Conservation (phyloP, 2,329 filamentous ascomycete species). For the Ophiostoma sp. region DNA sequence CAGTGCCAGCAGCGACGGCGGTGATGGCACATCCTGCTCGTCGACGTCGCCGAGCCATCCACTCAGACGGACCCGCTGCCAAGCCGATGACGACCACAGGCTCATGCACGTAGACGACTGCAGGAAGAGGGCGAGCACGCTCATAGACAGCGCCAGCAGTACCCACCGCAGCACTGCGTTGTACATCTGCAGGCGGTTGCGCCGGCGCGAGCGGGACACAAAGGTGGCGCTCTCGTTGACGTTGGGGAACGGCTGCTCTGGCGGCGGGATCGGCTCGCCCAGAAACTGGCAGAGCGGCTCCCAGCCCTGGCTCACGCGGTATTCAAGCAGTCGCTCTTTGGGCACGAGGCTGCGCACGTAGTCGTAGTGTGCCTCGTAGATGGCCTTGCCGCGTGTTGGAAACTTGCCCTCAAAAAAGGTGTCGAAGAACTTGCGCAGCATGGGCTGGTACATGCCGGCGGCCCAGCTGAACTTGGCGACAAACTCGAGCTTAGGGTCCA, state of each 20-base stretch:
- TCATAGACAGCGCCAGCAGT: constrained; percentile 24
- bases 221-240: constrained; percentile 31
- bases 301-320: constrained; percentile 38
- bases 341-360: constrained; percentile 34
- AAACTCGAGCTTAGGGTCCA: constrained; percentile 19
- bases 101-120: constrained; percentile 15
- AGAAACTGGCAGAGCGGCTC: constrained; percentile 39
- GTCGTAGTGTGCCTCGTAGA: constrained; percentile 21
- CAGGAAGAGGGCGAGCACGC: neutral
- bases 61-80: constrained; percentile 3
- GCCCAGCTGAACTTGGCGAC: constrained; percentile 19
- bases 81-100: constrained; percentile 10
- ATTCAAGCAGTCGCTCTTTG: constrained; percentile 35
- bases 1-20: constrained; percentile 11
- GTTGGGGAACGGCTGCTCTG: constrained; percentile 33
- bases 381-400: constrained; percentile 19
- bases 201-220: constrained; percentile 26
- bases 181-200: constrained; percentile 29
- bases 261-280: constrained; percentile 33
- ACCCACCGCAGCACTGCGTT: constrained; percentile 27
- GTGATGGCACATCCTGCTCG: neutral
- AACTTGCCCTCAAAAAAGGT: constrained; percentile 22
- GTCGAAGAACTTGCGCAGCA: constrained; percentile 24
- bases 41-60: neutral
- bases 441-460: constrained; percentile 23